Conservation (phyloP, 106 monocot genomes). For the Cymbidium sinense region DNA sequence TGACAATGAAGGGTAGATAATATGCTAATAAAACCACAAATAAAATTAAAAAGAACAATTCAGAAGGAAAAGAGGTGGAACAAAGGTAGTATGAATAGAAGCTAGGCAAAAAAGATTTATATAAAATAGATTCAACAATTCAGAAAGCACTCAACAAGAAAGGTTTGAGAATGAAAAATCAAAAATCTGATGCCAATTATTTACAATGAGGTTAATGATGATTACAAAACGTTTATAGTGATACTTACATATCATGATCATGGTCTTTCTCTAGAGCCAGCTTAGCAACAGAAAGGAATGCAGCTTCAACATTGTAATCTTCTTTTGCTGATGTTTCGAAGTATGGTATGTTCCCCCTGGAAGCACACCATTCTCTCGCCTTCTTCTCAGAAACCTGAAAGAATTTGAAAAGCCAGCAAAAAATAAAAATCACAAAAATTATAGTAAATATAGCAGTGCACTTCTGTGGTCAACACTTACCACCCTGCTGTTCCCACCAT, state of each 20-base stretch:
- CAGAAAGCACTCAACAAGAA: too few relatives aligned
- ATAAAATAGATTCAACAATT: too few relatives aligned
- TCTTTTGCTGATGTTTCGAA: conserved; percentile 97
- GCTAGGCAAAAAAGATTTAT: too few relatives aligned
- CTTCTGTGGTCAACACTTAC: conserved; percentile 17
- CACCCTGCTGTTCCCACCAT: conserved; percentile 84
- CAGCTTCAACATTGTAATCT: conserved; percentile 68
- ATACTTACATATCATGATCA: conserved; percentile 61
- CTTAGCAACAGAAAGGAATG: conserved; percentile 65
- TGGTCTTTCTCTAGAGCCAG: conserved; percentile 63
- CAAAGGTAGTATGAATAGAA: too few relatives aligned
- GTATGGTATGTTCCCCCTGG: conserved; percentile 73
- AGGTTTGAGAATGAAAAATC: too few relatives aligned
- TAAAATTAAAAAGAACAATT: too few relatives aligned
- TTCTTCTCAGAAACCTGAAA: conserved; percentile 75
- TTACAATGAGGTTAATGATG: too few relatives aligned
- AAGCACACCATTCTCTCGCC: conserved; percentile 79
- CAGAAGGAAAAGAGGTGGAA: too few relatives aligned
- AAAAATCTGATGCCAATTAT: too few relatives aligned
- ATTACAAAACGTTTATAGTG: too few relatives aligned
- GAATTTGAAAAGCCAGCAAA: neutral
- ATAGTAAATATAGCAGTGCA: neutral
- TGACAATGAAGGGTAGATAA: too few relatives aligned
- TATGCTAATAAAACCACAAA: too few relatives aligned
- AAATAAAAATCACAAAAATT: neutral